Evolutionary conservation across 1,284 basidiomycete genomes (phyloP), one percentile per base, ranked within the genome.

Genomic region (Pascua guehoae): DNA sequence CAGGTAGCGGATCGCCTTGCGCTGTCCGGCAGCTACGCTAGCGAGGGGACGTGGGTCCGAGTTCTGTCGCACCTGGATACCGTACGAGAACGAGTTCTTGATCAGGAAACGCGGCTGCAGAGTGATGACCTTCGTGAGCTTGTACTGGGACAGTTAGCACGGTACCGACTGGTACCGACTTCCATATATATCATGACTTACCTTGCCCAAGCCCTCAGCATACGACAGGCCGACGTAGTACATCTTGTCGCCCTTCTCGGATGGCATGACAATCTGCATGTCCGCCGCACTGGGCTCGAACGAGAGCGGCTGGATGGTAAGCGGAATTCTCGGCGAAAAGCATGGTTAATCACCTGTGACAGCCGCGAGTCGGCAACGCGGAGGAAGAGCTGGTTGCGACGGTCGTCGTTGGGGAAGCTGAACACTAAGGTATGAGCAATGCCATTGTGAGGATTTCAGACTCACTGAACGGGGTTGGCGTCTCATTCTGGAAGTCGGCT

Each of bases 241-340:
- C 72, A 94, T 89, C 51, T 88, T 87, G n/a, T 84, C 79, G 66
- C 83, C 88, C 56, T 84, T 84, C 41, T 80, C 81, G 47, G 83
- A 80, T 3, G 86, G 82, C 61, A 94, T 83, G 46, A 87, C 84
- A 52, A 98, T 81, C 61, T 89, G 88, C 54, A 87, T 88, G 67
- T 98, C 93, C 9, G 94, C 93, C 1, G 88, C 84, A 32, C 94
- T 87, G 2, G 94, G 91, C 70, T 99, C 95, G 56, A 97, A 83
- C 58, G 89, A 88, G 57, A 95, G 79, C n/a, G 85, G 81, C 86
- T 89, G 56, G 24, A 32, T 32, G 24, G 24, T 32, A 54, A 37
- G n/a, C 11, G 42, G 10, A 14, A 16, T 32, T 32, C 24, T 32
- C 7, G 24, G 24, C 24, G 24, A 32, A 32, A 32, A 32, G 24